Evolutionary conservation across 352 stramenopile genomes (phyloP).

Genomic region (Phytophthora pisi): DNA sequence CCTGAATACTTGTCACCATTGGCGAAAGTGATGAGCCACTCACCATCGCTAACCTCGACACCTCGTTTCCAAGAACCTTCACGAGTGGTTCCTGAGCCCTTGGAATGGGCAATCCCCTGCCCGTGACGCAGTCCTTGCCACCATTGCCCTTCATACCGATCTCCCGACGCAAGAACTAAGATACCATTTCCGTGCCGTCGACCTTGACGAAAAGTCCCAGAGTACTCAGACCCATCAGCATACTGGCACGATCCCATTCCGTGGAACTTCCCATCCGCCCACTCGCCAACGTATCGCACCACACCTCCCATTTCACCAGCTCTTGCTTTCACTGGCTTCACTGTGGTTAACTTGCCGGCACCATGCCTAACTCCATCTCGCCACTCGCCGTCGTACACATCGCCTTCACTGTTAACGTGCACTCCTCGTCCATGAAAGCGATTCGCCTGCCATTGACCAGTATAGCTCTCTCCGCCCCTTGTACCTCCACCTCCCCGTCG

Average conservation of each 20-base stretch:
- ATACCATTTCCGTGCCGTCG: constrained; percentile 78
- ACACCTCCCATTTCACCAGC: constrained; percentile 40
- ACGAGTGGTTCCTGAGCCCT: constrained; percentile 61
- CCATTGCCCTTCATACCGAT: constrained; percentile 79
- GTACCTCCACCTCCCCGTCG: constrained; percentile 52
- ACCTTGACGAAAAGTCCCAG: constrained; percentile 76
- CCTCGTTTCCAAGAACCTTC: constrained; percentile 77
- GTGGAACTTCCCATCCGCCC: constrained; percentile 60
- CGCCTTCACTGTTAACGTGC: constrained; percentile 63
- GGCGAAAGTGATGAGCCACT: constrained; percentile 72
- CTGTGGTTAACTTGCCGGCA: constrained; percentile 62
- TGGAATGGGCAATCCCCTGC: constrained; percentile 60
- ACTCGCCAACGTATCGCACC: constrained; percentile 76
- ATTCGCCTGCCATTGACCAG: constrained; percentile 67
- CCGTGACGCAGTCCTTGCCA: constrained; percentile 75
- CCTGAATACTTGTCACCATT: constrained; percentile 86
- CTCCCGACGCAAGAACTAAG: constrained; percentile 43
- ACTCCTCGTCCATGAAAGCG: constrained; percentile 69
- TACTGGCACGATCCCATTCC: constrained; percentile 87
- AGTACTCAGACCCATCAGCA: constrained; percentile 89
- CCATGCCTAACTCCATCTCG: constrained; percentile 53
- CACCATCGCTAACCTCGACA: constrained; percentile 53
- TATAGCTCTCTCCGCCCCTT: constrained; percentile 65
- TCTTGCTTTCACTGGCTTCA: constrained; percentile 8
- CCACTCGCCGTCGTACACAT: constrained; percentile 81